phyloP scores from a whole-genome alignment of 164 flowering plant species.

The Echeveria elegans region DNA sequence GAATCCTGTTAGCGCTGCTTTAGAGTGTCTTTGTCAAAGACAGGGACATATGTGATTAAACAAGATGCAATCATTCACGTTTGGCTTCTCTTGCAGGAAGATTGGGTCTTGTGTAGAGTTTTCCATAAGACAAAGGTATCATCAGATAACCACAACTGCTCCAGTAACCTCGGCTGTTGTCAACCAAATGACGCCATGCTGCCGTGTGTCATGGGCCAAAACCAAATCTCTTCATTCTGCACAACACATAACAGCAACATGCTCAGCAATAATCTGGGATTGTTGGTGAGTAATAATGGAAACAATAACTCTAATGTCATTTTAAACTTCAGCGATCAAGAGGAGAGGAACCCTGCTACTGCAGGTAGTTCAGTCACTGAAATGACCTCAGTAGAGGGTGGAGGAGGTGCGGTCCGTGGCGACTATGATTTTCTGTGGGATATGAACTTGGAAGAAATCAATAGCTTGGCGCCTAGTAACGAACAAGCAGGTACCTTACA shows the following conservation, averaged over 20 bases:
- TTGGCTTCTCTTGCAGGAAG: constrained; percentile 43
- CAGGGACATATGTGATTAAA: background rate
- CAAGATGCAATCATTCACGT: background rate
- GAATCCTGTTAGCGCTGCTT: constrained; percentile 2
- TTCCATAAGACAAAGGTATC: constrained; percentile 47
- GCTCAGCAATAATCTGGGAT: constrained; percentile 17
- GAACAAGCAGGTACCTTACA: background rate
- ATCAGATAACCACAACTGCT: constrained; percentile 14
- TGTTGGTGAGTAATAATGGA: constrained; percentile 10
- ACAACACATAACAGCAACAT: constrained; percentile 11
- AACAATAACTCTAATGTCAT: background rate
- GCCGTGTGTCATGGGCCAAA: background rate
- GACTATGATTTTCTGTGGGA: constrained; percentile 45
- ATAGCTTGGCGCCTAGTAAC: constrained; percentile 11
- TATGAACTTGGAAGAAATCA: constrained; percentile 30
- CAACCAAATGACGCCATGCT: background rate
- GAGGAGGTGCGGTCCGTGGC: constrained; percentile 13
- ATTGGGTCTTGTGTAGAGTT: constrained; percentile 84
- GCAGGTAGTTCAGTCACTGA: constrained; percentile 9
- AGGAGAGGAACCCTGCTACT: constrained; percentile 10
- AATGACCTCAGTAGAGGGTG: constrained; percentile 15
- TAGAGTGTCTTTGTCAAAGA: background rate
- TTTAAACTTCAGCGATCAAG: constrained; percentile 15
- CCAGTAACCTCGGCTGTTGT: background rate
- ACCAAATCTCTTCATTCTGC: constrained; percentile 10